Evolutionary conservation across 192 early-diverging fungal genomes (phyloP).

Genomic region (Globomyces pollinis-pini): DNA sequence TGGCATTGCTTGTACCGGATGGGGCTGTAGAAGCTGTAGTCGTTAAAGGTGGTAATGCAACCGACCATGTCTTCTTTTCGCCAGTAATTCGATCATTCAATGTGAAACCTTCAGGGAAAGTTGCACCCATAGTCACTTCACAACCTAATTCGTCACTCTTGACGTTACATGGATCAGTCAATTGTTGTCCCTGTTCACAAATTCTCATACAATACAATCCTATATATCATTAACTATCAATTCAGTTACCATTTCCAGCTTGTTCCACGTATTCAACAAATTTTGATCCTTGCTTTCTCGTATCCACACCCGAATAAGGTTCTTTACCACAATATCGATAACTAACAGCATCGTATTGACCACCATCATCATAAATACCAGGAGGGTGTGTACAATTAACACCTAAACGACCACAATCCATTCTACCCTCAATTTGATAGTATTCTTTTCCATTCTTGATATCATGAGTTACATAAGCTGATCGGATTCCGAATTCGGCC

Average conservation of each 20-base stretch:
- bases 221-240: not conserved
- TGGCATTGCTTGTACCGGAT: not conserved
- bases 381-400: constrained; percentile 23
- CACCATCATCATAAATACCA: constrained; percentile 29
- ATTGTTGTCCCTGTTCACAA: constrained; percentile 6
- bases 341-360: constrained; percentile 18
- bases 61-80: not conserved
- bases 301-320: constrained; percentile 24
- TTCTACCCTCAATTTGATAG: constrained; percentile 13
- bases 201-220: constrained; percentile 30
- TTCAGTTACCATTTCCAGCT: constrained; percentile 22
- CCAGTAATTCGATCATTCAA: not conserved
- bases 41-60: not conserved
- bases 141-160: constrained; percentile 9
- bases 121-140: constrained; percentile 1
- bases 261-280: constrained; percentile 17
- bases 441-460: constrained; percentile 6
- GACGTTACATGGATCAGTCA: constrained; percentile 14
- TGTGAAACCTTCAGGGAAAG: not conserved
- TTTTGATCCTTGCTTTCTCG: constrained; percentile 8
- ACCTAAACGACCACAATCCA: constrained; percentile 17
- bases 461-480: constrained; percentile 18
- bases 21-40: not conserved
- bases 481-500: constrained; percentile 13
- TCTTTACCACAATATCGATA: constrained; percentile 22